Evolutionary conservation across 768 basidiomycete genomes (phyloP).

Genomic region (Tylopilus sp.): DNA sequence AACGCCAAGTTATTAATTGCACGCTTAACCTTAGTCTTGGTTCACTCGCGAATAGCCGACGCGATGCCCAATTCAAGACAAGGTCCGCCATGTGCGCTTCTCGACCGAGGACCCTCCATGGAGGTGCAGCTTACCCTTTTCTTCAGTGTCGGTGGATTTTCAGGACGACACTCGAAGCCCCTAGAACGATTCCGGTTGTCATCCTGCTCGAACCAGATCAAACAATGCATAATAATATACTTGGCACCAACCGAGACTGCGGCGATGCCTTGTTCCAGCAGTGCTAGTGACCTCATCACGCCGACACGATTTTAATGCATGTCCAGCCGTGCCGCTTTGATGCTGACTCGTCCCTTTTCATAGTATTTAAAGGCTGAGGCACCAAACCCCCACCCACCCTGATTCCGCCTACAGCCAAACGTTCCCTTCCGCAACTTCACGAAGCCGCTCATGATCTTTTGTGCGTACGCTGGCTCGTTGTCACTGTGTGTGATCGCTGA

Average conservation of each 20-base stretch:
- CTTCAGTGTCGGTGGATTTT: neutral
- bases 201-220: slow-evolving; percentile 12
- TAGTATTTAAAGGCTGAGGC: slow-evolving; percentile 18
- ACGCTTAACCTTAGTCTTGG: neutral
- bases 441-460: slow-evolving; percentile 25
- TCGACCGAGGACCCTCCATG: slow-evolving; percentile 3
- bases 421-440: slow-evolving; percentile 11
- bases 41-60: slow-evolving; percentile 4
- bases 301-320: slow-evolving; percentile 33
- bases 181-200: neutral
- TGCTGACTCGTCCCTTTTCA: slow-evolving; percentile 22
- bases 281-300: slow-evolving; percentile 27
- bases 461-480: slow-evolving; percentile 15
- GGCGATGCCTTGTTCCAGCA: slow-evolving; percentile 18
- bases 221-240: neutral
- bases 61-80: slow-evolving; percentile 1
- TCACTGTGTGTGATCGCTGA: neutral
- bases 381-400: slow-evolving; percentile 11
- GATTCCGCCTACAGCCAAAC: neutral
- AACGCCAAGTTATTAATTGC: neutral
- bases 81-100: neutral
- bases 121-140: neutral
- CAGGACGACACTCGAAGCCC: slow-evolving; percentile 2
- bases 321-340: slow-evolving; percentile 18
- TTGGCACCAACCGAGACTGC: slow-evolving; percentile 15